Evolutionary conservation across 1,284 basidiomycete genomes (phyloP), one percentile per base, ranked within the genome.

Genomic region (Ceratobasidium sp.): DNA sequence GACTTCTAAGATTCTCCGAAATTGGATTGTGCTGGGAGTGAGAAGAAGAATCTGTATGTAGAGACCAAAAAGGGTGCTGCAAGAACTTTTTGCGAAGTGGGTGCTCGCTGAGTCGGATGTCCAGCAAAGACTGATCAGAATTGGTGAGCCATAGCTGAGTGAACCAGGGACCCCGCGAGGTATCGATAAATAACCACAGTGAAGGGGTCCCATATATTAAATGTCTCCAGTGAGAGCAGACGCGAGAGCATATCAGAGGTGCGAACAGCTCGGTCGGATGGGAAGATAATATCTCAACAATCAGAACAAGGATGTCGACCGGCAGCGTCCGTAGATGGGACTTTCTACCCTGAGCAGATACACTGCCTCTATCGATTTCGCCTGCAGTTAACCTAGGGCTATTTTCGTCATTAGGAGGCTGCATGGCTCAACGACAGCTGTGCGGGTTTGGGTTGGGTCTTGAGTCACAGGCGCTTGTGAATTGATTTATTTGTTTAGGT

Each of bases 211-310:
- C n/a, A 11, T 33, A 17, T 17, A 59, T 36, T 33, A 11, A 8
- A 7, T 33, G n/a, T 8, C 56, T 27, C 56, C 56, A 59, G 56
- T 41, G 56, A 14, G 31, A 36, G 17, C 56, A 59, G 33, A 59
- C 56, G 24, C 41, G 56, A 41, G 56, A 59, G 56, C 56, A 59
- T 8, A 36, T 59, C 29, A 59, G 56, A 8, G 56, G 56, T 6
- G 56, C 56, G 19, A 36, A 36, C 19, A 36, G 15, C 17, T 59
- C 56, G 27, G 15, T 22, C n/a, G 31, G 29, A 19, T 59, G 7
- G 14, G 14, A 36, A 17, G 29, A 59, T 2, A 59, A n/a, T 59
- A 9, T n/a, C 1, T 41, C 31, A n/a, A 59, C 33, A 5, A 59
- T 36, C 7, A 59, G 27, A 19, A 33, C 41, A 19, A 59, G 31